Conservation (phyloP, 2,329 filamentous ascomycete species). For the Diplodia seriata region DNA sequence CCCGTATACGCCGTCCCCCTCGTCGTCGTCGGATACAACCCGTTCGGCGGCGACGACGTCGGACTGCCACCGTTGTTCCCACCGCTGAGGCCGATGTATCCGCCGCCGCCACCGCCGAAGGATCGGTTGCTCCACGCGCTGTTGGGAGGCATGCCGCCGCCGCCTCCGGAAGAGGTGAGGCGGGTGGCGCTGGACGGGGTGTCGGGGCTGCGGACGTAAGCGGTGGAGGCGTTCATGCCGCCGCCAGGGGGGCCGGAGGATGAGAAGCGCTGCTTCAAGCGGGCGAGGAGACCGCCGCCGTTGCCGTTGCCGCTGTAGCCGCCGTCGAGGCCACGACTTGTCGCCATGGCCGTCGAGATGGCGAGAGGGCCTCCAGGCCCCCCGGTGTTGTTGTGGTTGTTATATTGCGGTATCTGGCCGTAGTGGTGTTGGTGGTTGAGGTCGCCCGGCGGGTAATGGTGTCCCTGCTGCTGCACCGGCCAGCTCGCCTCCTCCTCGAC, state of each 20-base stretch:
- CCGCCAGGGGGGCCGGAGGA: not conserved
- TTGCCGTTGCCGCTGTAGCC: too few species aligned
- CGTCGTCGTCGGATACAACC: constrained; percentile 3
- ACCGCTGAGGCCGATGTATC: not conserved
- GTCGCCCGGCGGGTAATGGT: not conserved
- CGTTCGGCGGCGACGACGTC: not conserved
- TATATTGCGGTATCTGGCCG: not conserved
- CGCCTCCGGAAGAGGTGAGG: not conserved
- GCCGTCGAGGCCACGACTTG: not conserved
- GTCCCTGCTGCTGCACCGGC: not conserved
- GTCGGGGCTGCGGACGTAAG: not conserved
- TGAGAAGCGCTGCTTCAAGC: constrained; percentile 14
- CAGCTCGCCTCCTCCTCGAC: constrained; percentile 24
- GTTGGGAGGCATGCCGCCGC: not conserved
- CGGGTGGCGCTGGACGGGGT: constrained; percentile 7
- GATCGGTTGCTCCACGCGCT: constrained; percentile 14
- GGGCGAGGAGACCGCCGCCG: not conserved
- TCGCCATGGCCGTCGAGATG: constrained; percentile 14
- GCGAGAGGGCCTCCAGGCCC: not conserved
- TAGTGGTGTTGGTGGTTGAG: not conserved
- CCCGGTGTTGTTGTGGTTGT: not conserved
- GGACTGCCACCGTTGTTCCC: not conserved
- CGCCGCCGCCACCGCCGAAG: constrained; percentile 3
- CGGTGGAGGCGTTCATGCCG: too few species aligned
- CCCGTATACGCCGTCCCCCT: constrained; percentile 10